phyloP scores from a whole-genome alignment of 768 basidiomycete genomes.

The Naematelia aurantialba region DNA sequence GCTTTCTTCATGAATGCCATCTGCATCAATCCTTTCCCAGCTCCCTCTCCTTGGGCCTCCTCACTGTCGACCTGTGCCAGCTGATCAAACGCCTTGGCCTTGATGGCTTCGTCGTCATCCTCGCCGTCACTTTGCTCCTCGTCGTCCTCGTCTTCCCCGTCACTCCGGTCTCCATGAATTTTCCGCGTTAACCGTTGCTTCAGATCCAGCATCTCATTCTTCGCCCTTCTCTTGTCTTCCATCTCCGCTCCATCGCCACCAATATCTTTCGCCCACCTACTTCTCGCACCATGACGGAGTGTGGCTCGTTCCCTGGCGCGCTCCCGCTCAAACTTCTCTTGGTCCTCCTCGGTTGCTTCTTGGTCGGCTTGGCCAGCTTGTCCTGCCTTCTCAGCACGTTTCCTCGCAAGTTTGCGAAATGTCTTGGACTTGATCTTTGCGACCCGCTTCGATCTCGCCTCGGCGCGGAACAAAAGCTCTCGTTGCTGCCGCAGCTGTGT shows the following conservation, averaged over 20 bases:
- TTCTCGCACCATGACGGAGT: slow-evolving; percentile 75
- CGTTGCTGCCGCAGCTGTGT: slow-evolving; percentile 81
- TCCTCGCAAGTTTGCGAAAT: slow-evolving; percentile 78
- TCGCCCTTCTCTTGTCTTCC: slow-evolving; percentile 63
- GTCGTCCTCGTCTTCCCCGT: slow-evolving; percentile 54
- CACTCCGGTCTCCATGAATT: slow-evolving; percentile 58
- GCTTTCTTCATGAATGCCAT: slow-evolving; percentile 99
- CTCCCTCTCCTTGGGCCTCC: slow-evolving; percentile 38
- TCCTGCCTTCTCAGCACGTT: slow-evolving; percentile 64
- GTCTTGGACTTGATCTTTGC: slow-evolving; percentile 95
- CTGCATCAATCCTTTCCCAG: slow-evolving; percentile 70
- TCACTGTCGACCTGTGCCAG: slow-evolving; percentile 56
- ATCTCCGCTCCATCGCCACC: slow-evolving; percentile 55
- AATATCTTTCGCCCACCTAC: slow-evolving; percentile 54
- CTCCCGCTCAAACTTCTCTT: slow-evolving; percentile 68
- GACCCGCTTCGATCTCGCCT: slow-evolving; percentile 80
- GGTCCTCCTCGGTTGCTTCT: slow-evolving; percentile 56
- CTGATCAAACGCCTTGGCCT: slow-evolving; percentile 72
- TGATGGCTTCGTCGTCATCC: slow-evolving; percentile 58
- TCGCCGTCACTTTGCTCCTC: slow-evolving; percentile 53
- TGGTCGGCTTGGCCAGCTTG: slow-evolving; percentile 57
- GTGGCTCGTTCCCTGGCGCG: slow-evolving; percentile 87
- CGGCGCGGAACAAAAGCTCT: slow-evolving; percentile 89
- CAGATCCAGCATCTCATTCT: slow-evolving; percentile 78
- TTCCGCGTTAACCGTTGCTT: slow-evolving; percentile 73